Conservation (phyloP, 1,139 yeast genomes). For the Lizanozyma gosingica region DNA sequence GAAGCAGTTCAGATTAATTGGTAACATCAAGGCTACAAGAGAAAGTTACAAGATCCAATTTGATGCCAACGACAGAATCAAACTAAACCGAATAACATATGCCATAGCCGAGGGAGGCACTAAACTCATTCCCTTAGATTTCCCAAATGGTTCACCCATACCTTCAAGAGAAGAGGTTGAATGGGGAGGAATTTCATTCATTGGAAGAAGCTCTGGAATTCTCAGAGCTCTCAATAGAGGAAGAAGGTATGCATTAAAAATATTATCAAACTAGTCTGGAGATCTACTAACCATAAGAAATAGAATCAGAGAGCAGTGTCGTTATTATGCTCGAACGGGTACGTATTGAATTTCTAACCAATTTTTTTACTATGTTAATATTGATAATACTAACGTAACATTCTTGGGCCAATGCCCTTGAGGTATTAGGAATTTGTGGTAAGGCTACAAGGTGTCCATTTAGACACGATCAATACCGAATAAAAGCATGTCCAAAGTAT, state of each 20-base stretch:
- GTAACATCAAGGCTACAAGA: not conserved
- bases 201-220: slow-evolving; percentile 19
- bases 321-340: slow-evolving; percentile 34
- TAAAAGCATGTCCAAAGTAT: slow-evolving; percentile 47
- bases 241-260: slow-evolving; percentile 8
- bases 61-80: not conserved
- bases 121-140: not conserved
- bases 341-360: slow-evolving; percentile 13
- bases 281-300: not conserved
- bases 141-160: not conserved
- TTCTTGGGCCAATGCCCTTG: not conserved
- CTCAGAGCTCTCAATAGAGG: slow-evolving; percentile 13
- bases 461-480: slow-evolving; percentile 41
- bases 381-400: slow-evolving; percentile 13
- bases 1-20: not conserved
- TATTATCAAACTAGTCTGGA: slow-evolving; percentile 11
- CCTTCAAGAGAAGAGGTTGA: slow-evolving; percentile 23
- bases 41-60: not conserved
- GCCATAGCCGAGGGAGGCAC: not conserved
- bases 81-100: not conserved
- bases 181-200: slow-evolving; percentile 26
- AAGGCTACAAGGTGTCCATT: slow-evolving; percentile 47
- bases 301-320: slow-evolving; percentile 19
- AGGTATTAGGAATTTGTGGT: slow-evolving; percentile 38
- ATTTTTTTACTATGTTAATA: not conserved